Evolutionary conservation across 495 filamentous ascomycete genomes (phyloP).

Genomic region (Hyaloscypha hepaticicola): DNA sequence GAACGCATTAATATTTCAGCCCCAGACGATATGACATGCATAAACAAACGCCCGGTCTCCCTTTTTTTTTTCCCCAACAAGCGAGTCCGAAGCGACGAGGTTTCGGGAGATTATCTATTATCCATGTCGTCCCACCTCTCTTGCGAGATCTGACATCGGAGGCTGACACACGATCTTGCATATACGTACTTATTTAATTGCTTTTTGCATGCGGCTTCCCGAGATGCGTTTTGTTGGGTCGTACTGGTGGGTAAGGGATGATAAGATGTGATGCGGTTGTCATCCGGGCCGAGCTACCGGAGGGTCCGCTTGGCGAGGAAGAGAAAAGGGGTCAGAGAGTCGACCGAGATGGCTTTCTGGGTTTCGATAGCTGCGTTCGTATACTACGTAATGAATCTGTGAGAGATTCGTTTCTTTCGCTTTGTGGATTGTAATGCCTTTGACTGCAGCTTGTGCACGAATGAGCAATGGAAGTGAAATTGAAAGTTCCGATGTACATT

Average conservation of each 20-base stretch:
- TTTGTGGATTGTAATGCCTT: neutral
- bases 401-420: neutral
- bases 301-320: neutral
- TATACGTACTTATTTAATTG: too few species aligned
- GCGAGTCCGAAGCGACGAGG: too few species aligned
- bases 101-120: too few species aligned
- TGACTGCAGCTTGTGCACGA: too few species aligned
- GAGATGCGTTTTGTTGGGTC: neutral
- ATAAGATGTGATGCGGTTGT: neutral
- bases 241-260: neutral
- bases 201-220: neutral
- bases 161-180: neutral
- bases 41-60: too few species aligned
- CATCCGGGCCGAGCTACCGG: neutral
- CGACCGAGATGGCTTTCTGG: neutral
- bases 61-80: too few species aligned
- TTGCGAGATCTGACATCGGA: too few species aligned
- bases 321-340: neutral
- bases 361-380: neutral
- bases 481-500: too few species aligned
- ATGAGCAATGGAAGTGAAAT: too few species aligned
- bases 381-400: neutral
- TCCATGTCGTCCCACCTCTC: too few species aligned
- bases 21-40: too few species aligned
- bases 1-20: too few species aligned